These are phyloP conservation scores for Mycena venus DNA, from an alignment of 768 basidiomycete genomes.

Conservation along the genomic window DNA sequence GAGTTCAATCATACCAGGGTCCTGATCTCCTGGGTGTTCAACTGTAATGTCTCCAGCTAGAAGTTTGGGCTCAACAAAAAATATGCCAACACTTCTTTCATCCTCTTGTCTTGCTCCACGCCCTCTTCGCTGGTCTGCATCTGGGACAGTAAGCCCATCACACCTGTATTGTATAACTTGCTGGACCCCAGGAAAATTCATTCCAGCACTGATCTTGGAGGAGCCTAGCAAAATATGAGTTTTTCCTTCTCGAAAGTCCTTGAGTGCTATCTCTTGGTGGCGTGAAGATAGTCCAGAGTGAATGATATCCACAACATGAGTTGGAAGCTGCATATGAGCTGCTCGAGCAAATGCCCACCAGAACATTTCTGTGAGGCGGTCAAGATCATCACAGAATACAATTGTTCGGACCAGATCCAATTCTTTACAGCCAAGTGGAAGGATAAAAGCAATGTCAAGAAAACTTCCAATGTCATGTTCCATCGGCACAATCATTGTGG, in stretches of 20 bases:
- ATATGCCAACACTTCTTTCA: not conserved
- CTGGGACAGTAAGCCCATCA: no score
- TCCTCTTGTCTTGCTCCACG: not conserved
- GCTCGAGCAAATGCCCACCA: slow-evolving; percentile 33
- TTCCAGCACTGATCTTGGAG: no score
- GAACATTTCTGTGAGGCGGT: slow-evolving; percentile 38
- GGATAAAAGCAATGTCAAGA: slow-evolving; percentile 34
- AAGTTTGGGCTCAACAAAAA: slow-evolving; percentile 26
- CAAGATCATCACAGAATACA: no score
- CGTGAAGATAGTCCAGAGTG: no score
- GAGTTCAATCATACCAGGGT: slow-evolving; percentile 12
- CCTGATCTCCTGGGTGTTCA: not conserved
- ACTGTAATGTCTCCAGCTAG: not conserved
- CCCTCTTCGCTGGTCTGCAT: slow-evolving; percentile 30
- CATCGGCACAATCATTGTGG: slow-evolving; percentile 32
- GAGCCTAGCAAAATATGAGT: no score
- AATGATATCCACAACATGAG: slow-evolving; percentile 33
- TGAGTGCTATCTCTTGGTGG: slow-evolving; percentile 33
- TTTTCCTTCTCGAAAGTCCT: slow-evolving; percentile 30
- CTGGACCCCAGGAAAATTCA: slow-evolving; percentile 33
- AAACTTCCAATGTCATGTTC: slow-evolving; percentile 28
- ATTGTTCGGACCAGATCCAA: not conserved
- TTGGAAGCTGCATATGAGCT: slow-evolving; percentile 18
- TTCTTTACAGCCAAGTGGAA: slow-evolving; percentile 14
- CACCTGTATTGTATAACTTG: slow-evolving; percentile 25